Evolutionary conservation across 1,284 basidiomycete genomes (phyloP).

Genomic region (Leccinum pachyderme): DNA sequence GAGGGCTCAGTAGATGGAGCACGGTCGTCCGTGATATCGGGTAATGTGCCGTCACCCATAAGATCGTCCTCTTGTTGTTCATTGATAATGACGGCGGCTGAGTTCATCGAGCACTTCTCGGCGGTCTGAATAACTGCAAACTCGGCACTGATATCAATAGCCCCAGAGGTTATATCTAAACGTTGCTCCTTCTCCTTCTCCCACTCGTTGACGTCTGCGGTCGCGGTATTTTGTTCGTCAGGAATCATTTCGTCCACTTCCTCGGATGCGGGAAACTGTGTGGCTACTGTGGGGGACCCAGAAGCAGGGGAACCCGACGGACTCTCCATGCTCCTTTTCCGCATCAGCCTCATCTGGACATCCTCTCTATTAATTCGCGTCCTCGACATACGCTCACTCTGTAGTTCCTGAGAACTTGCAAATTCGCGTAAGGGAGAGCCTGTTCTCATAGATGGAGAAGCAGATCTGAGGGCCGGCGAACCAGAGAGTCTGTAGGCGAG

Average conservation of each 20-base stretch:
- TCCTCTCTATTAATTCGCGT: constrained; percentile 52
- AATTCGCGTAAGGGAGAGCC: constrained; percentile 32
- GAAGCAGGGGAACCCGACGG: constrained; percentile 26
- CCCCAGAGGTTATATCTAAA: constrained; percentile 8
- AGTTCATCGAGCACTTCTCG: constrained; percentile 38
- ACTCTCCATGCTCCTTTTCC: constrained; percentile 44
- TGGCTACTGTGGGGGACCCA: constrained; percentile 9
- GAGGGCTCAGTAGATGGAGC: background rate
- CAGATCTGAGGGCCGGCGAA: constrained; percentile 21
- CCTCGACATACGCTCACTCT: constrained; percentile 26
- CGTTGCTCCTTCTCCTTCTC: constrained; percentile 12
- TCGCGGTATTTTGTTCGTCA: background rate
- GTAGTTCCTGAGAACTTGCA: constrained; percentile 22
- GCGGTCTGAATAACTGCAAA: constrained; percentile 46
- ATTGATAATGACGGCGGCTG: constrained; percentile 3
- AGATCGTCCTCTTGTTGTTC: constrained; percentile 2
- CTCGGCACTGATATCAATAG: constrained; percentile 42
- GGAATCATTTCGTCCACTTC: background rate
- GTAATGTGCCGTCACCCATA: background rate
- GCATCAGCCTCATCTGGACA: constrained; percentile 48
- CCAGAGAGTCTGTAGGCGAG: constrained; percentile 14
- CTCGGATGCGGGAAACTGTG: background rate
- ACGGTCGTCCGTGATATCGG: background rate
- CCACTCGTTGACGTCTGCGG: background rate
- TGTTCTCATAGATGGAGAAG: constrained; percentile 20